These are phyloP conservation scores for Ophiostoma ulmi DNA, from an alignment of 2,329 filamentous ascomycete genomes.

Conservation along the genomic window DNA sequence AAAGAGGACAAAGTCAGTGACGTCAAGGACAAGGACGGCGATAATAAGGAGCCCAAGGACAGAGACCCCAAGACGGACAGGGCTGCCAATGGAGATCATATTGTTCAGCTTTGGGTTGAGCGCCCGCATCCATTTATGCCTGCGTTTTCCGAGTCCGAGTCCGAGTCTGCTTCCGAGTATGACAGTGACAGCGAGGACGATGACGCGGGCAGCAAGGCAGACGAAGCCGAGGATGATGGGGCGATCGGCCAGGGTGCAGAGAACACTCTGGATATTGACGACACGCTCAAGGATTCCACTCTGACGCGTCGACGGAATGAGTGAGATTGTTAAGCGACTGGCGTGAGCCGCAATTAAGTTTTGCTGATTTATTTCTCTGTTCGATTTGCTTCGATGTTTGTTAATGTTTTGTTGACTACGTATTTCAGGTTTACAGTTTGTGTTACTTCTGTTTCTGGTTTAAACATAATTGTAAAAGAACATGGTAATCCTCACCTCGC, in stretches of 20 bases:
- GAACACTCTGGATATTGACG: conserved; percentile 14
- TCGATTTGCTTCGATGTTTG: background rate
- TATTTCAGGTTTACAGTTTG: too few species aligned
- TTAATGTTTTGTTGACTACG: too few species aligned
- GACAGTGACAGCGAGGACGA: background rate
- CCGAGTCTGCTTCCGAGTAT: background rate
- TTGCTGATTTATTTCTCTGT: background rate
- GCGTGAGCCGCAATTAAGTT: too few species aligned
- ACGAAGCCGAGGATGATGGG: background rate
- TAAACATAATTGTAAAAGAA: too few species aligned
- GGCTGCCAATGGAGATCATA: conserved; percentile 1
- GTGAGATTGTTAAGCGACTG: background rate
- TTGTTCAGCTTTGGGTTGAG: conserved; percentile 16
- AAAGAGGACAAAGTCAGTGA: background rate
- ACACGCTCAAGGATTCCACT: conserved; percentile 12
- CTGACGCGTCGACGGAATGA: background rate
- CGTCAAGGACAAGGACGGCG: background rate
- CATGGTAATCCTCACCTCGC: too few species aligned
- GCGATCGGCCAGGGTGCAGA: conserved; percentile 9
- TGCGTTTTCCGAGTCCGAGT: background rate
- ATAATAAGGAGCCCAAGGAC: background rate
- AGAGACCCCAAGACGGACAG: background rate
- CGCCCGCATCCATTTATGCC: conserved; percentile 14
- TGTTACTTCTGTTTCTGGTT: too few species aligned
- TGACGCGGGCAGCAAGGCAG: background rate